Percentiles rank a stretch among this genome's conserved stretches.
Conservation (phyloP, 2,329 filamentous ascomycete species). For the Stachybotrys chartarum region DNA sequence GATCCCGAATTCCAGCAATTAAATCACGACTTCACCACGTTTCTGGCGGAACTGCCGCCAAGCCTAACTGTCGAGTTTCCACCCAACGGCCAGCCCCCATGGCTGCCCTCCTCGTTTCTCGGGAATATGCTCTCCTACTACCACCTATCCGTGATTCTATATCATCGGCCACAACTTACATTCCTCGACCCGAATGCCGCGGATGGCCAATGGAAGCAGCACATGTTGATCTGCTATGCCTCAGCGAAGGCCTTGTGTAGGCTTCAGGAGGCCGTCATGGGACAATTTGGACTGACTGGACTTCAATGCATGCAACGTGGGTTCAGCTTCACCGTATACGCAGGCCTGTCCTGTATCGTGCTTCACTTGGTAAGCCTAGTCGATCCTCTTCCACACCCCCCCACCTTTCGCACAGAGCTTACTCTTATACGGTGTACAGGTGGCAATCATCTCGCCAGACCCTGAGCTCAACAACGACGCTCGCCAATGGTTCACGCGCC, state of each 20-base stretch:
- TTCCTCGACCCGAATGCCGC: conserved; percentile 64
- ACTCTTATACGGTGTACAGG: conserved; percentile 40
- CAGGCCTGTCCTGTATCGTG: conserved; percentile 83
- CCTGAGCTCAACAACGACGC: conserved; percentile 80
- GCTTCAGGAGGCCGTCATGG: conserved; percentile 75
- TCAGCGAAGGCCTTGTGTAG: conserved; percentile 81
- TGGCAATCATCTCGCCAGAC: conserved; percentile 89
- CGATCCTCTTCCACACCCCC: no score
- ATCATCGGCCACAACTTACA: conserved; percentile 78
- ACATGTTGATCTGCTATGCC: conserved; percentile 80
- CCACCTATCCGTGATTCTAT: conserved; percentile 75
- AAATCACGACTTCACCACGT: conserved; percentile 69
- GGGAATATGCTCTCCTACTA: conserved; percentile 89
- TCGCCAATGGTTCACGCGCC: conserved; percentile 80
- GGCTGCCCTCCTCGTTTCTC: conserved; percentile 79
- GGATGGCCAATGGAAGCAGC: conserved; percentile 76
- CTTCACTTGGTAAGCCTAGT: conserved; percentile 83
- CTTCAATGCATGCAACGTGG: conserved; percentile 89
- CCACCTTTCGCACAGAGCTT: conserved; percentile 1
- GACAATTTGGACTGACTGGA: conserved; percentile 69
- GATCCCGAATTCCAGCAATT: conserved; percentile 77
- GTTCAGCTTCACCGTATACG: conserved; percentile 93
- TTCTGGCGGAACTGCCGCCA: conserved; percentile 68
- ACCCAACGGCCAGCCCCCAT: conserved; percentile 70
- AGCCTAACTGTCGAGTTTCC: conserved; percentile 76